Base-by-base conservation (phyloP, 192 early-diverging fungal species). In the Coemansia sp. region DNA sequence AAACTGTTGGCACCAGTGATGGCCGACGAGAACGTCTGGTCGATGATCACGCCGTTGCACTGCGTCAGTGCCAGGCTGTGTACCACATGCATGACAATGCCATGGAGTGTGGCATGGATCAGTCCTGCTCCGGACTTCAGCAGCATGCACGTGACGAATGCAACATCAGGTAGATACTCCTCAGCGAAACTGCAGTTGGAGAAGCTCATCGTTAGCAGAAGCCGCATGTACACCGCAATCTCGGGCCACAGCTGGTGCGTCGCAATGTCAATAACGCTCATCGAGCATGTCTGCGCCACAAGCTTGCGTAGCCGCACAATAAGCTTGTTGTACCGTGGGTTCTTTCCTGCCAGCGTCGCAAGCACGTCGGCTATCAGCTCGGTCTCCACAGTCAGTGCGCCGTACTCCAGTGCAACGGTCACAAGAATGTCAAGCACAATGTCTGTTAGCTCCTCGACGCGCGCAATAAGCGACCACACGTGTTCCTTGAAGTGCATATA, bases 231-330 rank as follows among this genome's bases (percentile, higher is more conserved):
- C 16, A 94, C 91, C 0, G 92, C 91, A 70, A 98, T 94, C 70
- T 98, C 92, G n/a, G 89, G 87, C 95, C 94, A 97, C 39, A 89
- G 84, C 59, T 89, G 84, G 66, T 96, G 94, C 29, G 93, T 87
- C 1, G 90, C 87, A 18, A 98, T 83, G 33, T 87, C 82, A 8
- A 86, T 73, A 18, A 86, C 87, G 40, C 88, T 87, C 63, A 88
- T 86, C 37, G 89, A 77, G 30, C 92, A 93, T 7, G 94, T 94
- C 67, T 86, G 86, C 23, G 85, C 84, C n/a, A 97, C 85, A 13
- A 92, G 89, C 68, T 90, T 92, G 71, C 94, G 87, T 34, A 95
- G 71, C 8, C 90, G 86, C 8, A 88, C 83, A 51, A 95, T 87
- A 23, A 98, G 84, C 67, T 94, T 94, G 69, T 91, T 91, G 43